Evolutionary conservation across 805 yeast genomes (phyloP), one percentile per base, ranked within the genome.

Genomic region (Nakazawaea holstii): DNA sequence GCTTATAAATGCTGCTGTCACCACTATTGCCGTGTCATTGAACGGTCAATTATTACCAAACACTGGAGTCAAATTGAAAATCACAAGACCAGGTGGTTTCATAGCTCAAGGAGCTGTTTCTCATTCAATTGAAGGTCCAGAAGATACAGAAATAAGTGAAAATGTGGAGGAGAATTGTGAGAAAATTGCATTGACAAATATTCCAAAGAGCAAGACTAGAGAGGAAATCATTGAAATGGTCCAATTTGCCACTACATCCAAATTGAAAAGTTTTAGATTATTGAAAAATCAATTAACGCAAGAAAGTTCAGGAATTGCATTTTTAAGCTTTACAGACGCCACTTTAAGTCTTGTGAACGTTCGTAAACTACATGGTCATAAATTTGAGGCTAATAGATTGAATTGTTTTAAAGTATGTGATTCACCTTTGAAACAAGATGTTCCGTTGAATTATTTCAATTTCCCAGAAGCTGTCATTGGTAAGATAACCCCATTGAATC

Each of bases 251-350:
- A 77, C 43, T 7, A 24, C 14, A 7, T 8, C 76, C 0, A 50
- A 55, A 14, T 53, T 82, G 1, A 58, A 60, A 20, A 62, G 67
- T 0, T 65, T 80, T 35, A 68, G 70, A 35, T 54, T 79, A 15
- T 53, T 80, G 13, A 59, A 70, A 11, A 81, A 78, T 50, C 68
- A 69, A 37, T 68, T 73, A 6, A 66, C 80, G 2, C 73, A 71
- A 41, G 72, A 69, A n/a, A 71, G 81, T 1, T 65, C 70, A 50
- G 89, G 89, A 1, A 58, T 79, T 24, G 84, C 79, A 2, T 82
- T 82, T 64, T 75, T 74, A 30, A 80, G 79, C 48, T 73, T 62
- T 49, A 43, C 42, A 17, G 56, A 55, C 10, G 51, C 59, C 2
- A 39, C 52, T 20, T 40, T 47, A 2, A 58, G 59, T 7, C 59